phyloP scores from a whole-genome alignment of 768 basidiomycete genomes.

The Lentinula aciculospora region DNA sequence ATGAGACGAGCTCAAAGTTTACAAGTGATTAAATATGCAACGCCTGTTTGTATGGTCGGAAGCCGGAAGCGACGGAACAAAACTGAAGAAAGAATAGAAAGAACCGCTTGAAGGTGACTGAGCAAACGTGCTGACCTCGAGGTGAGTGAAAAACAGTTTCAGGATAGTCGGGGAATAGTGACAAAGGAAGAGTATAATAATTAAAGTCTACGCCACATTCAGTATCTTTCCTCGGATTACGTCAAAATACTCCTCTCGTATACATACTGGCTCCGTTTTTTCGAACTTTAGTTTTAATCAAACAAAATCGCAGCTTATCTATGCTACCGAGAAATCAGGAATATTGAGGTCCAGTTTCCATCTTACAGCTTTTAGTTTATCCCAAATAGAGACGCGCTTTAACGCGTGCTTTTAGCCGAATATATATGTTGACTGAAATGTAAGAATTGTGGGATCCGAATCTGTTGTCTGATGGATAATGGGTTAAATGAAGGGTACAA shows the following conservation, averaged over 20 bases:
- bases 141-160: conserved; percentile 4
- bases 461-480: too few species aligned
- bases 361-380: neutral
- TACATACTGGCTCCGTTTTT: neutral
- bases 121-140: conserved; percentile 4
- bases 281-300: neutral
- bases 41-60: neutral
- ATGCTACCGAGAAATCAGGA: too few species aligned
- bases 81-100: neutral
- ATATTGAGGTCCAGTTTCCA: too few species aligned
- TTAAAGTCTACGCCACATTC: conserved; percentile 4
- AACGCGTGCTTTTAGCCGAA: neutral
- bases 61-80: conserved; percentile 2
- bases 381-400: neutral
- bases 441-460: too few species aligned
- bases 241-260: neutral
- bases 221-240: neutral
- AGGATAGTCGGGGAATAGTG: neutral
- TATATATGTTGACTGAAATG: neutral
- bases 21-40: conserved; percentile 1
- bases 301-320: neutral
- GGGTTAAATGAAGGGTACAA: neutral
- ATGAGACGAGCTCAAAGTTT: neutral
- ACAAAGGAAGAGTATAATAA: conserved; percentile 1
- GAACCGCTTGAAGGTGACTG: neutral